Percentiles rank a stretch among this genome's conserved stretches.
These are phyloP conservation scores for Noccaea caerulescens DNA, from an alignment of 345 rosid genomes.

Conservation along the genomic window DNA sequence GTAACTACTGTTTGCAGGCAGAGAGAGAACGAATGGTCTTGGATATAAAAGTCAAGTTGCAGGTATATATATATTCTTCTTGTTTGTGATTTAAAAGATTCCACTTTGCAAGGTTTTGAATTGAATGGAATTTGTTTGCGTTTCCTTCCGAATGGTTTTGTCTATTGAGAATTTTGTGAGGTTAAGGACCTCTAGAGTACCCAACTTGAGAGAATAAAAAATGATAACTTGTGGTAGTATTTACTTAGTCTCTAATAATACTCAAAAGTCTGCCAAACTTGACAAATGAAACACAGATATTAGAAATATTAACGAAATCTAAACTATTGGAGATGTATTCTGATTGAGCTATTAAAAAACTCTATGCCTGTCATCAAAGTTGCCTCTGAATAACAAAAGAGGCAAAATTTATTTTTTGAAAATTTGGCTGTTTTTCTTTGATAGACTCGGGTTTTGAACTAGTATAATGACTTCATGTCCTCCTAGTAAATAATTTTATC, in stretches of 20 bases:
- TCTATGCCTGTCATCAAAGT: constrained; percentile 5
- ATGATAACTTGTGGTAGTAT: constrained; percentile 8
- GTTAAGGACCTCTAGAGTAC: constrained; percentile 20
- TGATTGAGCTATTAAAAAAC: neutral
- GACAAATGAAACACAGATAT: neutral
- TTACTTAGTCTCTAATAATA: constrained; percentile 6
- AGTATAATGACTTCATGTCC: constrained; percentile 20
- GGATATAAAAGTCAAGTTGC: constrained; percentile 97
- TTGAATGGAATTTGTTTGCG: constrained; percentile 5
- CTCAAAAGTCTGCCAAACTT: constrained; percentile 25
- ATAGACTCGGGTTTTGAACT: neutral
- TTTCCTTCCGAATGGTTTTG: constrained; percentile 1
- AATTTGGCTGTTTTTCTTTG: constrained; percentile 17
- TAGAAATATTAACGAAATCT: neutral
- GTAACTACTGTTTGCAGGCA: constrained; percentile 54
- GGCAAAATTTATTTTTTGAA: neutral
- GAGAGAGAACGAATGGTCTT: constrained; percentile 98
- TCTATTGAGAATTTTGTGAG: constrained; percentile 20
- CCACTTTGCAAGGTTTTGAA: constrained; percentile 26
- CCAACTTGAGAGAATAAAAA: constrained; percentile 3
- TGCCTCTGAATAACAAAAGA: neutral
- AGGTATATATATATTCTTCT: constrained; percentile 53
- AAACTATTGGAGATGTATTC: constrained; percentile 8
- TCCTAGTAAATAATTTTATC: constrained; percentile 1
- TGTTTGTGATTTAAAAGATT: constrained; percentile 21